Evolutionary conservation across 345 rosid genomes (phyloP).

Genomic region (Nephelium lappaceum): DNA sequence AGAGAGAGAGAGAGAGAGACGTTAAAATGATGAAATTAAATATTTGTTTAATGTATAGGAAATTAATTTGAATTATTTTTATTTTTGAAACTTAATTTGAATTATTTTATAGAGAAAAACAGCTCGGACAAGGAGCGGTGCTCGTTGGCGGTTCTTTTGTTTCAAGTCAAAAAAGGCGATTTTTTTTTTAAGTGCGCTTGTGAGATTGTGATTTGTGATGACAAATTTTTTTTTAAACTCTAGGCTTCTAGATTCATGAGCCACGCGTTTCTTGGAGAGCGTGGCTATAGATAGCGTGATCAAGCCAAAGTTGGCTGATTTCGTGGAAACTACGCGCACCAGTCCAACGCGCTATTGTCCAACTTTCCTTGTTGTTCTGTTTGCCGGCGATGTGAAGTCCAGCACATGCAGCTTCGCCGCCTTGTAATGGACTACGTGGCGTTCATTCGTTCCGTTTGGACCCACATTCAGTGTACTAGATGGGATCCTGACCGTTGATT

Average conservation of each 20-base stretch:
- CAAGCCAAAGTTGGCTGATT: background rate
- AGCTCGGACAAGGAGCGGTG: conserved; percentile 32
- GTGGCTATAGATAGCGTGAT: background rate
- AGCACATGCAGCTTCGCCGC: conserved; percentile 1
- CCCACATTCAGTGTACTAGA: background rate
- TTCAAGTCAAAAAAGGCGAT: conserved; percentile 17
- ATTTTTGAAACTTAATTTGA: background rate
- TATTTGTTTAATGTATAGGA: background rate
- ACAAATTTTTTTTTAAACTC: background rate
- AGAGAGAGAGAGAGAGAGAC: background rate
- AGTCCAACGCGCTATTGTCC: background rate
- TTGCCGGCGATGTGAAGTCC: conserved; percentile 5
- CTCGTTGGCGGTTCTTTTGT: conserved; percentile 42
- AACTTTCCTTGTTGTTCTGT: background rate
- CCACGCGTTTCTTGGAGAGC: conserved; percentile 10
- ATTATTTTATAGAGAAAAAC: conserved; percentile 21
- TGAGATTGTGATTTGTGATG: background rate
- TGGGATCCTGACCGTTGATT: background rate
- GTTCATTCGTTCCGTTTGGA: background rate
- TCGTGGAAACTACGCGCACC: conserved; percentile 12
- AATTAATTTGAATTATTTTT: conserved; percentile 9
- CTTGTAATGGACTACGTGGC: background rate
- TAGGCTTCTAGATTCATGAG: background rate
- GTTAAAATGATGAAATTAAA: background rate
- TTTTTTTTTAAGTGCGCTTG: background rate